Base-by-base conservation (phyloP, 805 yeast species). In the Cyberlindnera amylophila region DNA sequence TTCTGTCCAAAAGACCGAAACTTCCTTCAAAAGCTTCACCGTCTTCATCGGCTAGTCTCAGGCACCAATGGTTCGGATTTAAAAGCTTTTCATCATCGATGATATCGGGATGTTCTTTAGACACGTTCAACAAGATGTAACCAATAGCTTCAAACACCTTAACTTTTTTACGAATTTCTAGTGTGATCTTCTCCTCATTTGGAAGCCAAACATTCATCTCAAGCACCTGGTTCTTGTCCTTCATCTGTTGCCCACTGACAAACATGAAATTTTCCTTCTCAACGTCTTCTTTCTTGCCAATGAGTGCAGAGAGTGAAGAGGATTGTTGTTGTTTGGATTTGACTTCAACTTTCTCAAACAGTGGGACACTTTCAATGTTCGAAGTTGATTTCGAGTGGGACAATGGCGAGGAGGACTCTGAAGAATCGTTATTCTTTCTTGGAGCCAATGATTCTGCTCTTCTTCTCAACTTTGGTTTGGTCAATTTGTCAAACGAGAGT, bases 1-100 rank as follows among this genome's bases (percentile, higher is more conserved):
- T 71, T 49, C 97, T 68, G 34, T 84, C 91, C 42, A 93, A 66
- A 1, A 90, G 78, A 2, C 98, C 98, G 67, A 93, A 90, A 39
- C 88, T 86, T 28, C 77, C 82, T 52, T 95, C 99, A 41, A 87
- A 89, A 30, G 86, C 82, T 38, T 95, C 96, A 7, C 91, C 91
- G 58, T 90, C 97, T 38, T 91, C 98, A 59, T 93, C 99, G 1
- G 85, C 89, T 17, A 91, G 70, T 44, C 85, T 85, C 27, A 91
- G 57, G 41, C 82, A 72, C 93, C 95, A 88, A 45, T 64, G 62
- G 53, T 84, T 82, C 0, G 90, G 85, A 46, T 83, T 77, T 27
- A 32, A 44, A 3, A 45, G 14, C 5, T 29, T 19, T 1, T 30
- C 26, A 4, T 41, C 39, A 3, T 29, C 21, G 2, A 45, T 9